Evolutionary conservation across 2,329 filamentous ascomycete genomes (phyloP).

Genomic region (Myriosclerotinia curreyana): DNA sequence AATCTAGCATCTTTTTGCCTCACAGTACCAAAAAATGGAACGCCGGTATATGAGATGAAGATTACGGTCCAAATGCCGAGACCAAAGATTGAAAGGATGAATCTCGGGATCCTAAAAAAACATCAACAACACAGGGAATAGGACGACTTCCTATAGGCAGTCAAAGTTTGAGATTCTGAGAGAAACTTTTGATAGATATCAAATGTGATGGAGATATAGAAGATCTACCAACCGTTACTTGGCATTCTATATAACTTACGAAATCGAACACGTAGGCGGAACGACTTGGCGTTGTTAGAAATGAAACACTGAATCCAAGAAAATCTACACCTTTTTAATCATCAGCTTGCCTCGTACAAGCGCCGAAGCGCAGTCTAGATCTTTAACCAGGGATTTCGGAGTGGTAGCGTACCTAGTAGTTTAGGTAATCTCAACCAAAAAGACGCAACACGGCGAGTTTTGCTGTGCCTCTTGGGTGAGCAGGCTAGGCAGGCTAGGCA

Average conservation of each 20-base stretch:
- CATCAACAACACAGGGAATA: background rate
- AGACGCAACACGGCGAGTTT: constrained; percentile 4
- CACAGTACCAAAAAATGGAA: background rate
- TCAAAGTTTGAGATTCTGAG: background rate
- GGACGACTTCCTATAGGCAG: constrained; percentile 9
- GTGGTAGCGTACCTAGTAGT: no score
- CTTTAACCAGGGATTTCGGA: background rate
- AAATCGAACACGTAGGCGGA: background rate
- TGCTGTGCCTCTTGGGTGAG: background rate
- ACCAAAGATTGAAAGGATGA: background rate
- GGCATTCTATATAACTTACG: background rate
- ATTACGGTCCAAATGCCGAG: background rate
- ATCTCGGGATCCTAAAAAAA: no score
- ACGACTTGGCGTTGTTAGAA: background rate
- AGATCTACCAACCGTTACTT: background rate
- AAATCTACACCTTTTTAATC: background rate
- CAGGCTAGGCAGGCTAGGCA: background rate
- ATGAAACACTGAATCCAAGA: background rate
- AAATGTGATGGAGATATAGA: background rate
- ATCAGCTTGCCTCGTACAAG: constrained; percentile 3
- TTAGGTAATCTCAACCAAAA: background rate
- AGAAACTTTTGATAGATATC: background rate
- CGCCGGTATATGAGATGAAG: background rate
- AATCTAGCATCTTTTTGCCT: background rate
- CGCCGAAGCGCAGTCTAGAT: constrained; percentile 10